Evolutionary conservation across 192 early-diverging fungal species (phyloP).

Genomic region (Linnemannia schmuckeri): DNA sequence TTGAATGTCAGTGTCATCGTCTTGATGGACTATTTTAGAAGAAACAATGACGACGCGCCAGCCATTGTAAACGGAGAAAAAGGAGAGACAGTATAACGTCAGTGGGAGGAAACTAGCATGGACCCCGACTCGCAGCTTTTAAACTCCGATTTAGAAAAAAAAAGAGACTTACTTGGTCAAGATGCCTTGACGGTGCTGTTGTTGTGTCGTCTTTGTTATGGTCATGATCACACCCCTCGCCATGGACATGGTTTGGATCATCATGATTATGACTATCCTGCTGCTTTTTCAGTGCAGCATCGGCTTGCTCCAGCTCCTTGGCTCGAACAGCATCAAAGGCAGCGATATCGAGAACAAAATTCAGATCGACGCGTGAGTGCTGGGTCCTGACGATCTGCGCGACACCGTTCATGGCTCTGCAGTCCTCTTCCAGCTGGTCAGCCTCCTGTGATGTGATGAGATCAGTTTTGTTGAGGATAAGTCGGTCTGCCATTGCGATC

Average conservation of each 20-base stretch:
- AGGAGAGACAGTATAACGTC: conserved; percentile 29
- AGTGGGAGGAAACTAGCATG: background rate
- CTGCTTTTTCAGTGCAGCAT: conserved; percentile 4
- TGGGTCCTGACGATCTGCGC: conserved; percentile 44
- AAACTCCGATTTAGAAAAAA: background rate
- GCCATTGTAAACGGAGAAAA: conserved; percentile 37
- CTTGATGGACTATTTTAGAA: conserved; percentile 72
- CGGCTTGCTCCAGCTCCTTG: conserved; percentile 41
- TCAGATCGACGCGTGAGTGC: conserved; percentile 60
- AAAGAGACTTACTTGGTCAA: conserved; percentile 38
- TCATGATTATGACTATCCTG: conserved; percentile 28
- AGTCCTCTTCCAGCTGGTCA: conserved; percentile 56
- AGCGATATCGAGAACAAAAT: conserved; percentile 65
- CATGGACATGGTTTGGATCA: conserved; percentile 40
- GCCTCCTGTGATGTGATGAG: conserved; percentile 65
- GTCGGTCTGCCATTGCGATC: conserved; percentile 89
- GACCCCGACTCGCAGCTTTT: background rate
- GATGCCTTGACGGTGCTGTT: conserved; percentile 14
- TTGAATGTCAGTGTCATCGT: conserved; percentile 60
- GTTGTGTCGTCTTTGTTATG: background rate
- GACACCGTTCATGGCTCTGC: conserved; percentile 47
- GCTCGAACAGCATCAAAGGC: conserved; percentile 59
- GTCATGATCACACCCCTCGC: conserved; percentile 30
- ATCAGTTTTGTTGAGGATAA: conserved; percentile 91
- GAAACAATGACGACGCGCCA: background rate